A percentile compares a stretch with the other conserved stretches of the same genome.
Evolutionary conservation across 192 early-diverging fungal genomes (phyloP).

Genomic region (Backusella morwellensis): DNA sequence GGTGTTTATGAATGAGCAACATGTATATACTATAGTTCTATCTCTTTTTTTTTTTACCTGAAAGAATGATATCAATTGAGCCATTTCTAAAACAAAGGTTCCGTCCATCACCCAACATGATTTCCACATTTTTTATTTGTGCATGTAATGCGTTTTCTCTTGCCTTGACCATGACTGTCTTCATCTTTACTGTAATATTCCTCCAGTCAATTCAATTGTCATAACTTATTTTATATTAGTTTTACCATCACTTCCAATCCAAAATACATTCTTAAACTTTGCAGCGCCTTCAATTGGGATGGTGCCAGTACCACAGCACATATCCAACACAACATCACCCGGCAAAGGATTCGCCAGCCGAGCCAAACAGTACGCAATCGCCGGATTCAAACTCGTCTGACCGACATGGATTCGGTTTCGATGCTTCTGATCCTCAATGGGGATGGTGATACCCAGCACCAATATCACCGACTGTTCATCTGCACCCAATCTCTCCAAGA

Average conservation of each 20-base stretch:
- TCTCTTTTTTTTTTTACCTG: conserved; percentile 5
- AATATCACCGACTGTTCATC: background rate
- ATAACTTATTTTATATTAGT: background rate
- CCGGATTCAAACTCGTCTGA: conserved; percentile 41
- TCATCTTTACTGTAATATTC: background rate
- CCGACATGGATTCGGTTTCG: conserved; percentile 39
- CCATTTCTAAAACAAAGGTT: conserved; percentile 20
- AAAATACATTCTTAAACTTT: conserved; percentile 35
- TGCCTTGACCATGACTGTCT: conserved; percentile 23
- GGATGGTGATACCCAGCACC: conserved; percentile 2
- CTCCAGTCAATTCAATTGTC: background rate
- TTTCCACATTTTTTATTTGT: conserved; percentile 14
- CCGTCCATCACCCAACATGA: conserved; percentile 30
- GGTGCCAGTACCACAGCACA: conserved; percentile 40
- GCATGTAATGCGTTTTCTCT: conserved; percentile 19
- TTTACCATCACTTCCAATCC: conserved; percentile 39
- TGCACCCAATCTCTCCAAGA: background rate
- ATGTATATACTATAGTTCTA: background rate
- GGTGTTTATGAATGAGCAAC: background rate
- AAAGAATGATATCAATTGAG: conserved; percentile 27
- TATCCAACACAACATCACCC: conserved; percentile 43
- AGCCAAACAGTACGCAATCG: conserved; percentile 41
- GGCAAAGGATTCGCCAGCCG: conserved; percentile 33
- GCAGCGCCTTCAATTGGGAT: conserved; percentile 37
- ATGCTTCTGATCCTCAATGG: conserved; percentile 20